Percentiles rank a stretch among this genome's conserved stretches.
Conservation (phyloP, 139 green algal genomes). For the Pleodorina starrii region DNA sequence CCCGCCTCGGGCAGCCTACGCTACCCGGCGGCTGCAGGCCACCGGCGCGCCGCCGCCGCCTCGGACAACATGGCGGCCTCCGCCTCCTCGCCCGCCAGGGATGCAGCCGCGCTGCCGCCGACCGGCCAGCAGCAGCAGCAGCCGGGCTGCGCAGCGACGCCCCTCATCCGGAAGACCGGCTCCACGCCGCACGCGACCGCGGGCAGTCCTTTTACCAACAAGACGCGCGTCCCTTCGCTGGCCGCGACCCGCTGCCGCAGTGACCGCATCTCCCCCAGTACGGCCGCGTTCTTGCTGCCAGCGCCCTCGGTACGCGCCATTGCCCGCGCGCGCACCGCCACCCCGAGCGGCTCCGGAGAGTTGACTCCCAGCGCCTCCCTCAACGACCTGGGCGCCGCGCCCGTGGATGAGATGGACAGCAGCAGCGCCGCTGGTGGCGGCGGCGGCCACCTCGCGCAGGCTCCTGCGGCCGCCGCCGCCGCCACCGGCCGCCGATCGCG, state of each 20-base stretch:
- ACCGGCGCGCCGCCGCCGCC: background rate
- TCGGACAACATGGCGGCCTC: too few relatives aligned
- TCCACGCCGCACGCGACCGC: background rate
- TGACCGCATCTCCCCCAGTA: constrained; percentile 3
- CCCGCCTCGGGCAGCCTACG: background rate
- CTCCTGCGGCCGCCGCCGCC: background rate
- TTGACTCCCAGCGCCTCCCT: background rate
- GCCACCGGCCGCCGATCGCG: background rate
- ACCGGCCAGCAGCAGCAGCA: too few relatives aligned
- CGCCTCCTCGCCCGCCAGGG: too few relatives aligned
- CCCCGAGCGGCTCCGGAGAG: background rate
- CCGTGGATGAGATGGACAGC: background rate
- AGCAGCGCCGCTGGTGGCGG: background rate
- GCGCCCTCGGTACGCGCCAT: background rate
- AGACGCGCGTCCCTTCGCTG: background rate
- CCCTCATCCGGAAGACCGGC: background rate
- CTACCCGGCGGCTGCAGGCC: too few relatives aligned
- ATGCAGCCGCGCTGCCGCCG: too few relatives aligned
- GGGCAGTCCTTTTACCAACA: background rate
- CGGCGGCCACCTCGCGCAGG: background rate
- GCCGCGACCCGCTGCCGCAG: constrained; percentile 6
- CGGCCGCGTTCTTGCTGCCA: background rate
- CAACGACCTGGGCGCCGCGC: background rate
- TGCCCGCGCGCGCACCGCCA: background rate
- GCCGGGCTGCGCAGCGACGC: too few relatives aligned